These are phyloP conservation scores for Blastomyces parvus DNA, from an alignment of 2,329 filamentous ascomycete species.

Conservation along the genomic window DNA sequence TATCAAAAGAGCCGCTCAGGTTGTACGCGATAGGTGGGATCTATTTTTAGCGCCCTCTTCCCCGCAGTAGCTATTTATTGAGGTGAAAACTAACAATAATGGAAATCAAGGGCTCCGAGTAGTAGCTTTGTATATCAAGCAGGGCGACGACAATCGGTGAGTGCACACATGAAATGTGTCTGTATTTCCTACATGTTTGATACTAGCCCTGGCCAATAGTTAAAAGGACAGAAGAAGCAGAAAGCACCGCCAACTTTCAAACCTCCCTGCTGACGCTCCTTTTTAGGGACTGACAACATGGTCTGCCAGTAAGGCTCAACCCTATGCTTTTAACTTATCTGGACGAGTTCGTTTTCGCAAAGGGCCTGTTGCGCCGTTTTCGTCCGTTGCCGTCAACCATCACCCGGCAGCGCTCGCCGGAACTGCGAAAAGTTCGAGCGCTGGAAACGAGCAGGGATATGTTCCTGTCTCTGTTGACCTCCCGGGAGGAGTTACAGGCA, in stretches of 20 bases:
- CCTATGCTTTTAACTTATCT: background rate
- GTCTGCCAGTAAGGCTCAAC: background rate
- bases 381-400: background rate
- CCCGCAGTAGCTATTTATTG: no score
- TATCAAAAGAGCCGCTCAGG: background rate
- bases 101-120: background rate
- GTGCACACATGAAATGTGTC: background rate
- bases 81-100: background rate
- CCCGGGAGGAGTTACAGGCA: constrained; percentile 1
- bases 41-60: background rate
- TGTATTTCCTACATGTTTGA: background rate
- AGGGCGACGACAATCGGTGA: background rate
- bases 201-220: background rate
- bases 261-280: background rate
- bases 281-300: background rate
- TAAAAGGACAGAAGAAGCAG: background rate
- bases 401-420: background rate
- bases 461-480: background rate
- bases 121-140: background rate
- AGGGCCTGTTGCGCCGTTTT: background rate
- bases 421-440: background rate
- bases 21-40: background rate
- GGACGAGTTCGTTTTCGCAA: background rate
- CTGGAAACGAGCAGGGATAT: background rate
- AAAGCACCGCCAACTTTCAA: background rate